phyloP scores from a whole-genome alignment of 1,139 yeast species.

The Geotrichum candidum region DNA sequence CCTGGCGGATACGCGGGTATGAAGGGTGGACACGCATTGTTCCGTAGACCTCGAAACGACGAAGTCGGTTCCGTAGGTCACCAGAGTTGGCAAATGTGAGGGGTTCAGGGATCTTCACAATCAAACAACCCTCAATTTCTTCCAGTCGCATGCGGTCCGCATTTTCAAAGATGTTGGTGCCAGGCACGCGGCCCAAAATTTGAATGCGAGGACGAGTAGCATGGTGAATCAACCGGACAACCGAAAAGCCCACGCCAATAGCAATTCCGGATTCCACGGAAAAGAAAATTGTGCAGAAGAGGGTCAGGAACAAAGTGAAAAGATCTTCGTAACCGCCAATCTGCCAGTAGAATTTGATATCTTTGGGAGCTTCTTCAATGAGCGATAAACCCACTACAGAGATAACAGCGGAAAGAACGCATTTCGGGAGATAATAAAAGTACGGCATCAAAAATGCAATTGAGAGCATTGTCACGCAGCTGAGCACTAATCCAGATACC shows the following conservation, averaged over 20 bases:
- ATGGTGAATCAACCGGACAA: slow-evolving; percentile 74
- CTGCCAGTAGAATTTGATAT: slow-evolving; percentile 64
- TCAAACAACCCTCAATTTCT: slow-evolving; percentile 78
- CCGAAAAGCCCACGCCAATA: slow-evolving; percentile 74
- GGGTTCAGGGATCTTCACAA: slow-evolving; percentile 88
- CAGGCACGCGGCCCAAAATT: slow-evolving; percentile 76
- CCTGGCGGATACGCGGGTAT: slow-evolving; percentile 50
- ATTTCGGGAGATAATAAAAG: slow-evolving; percentile 70
- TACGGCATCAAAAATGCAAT: slow-evolving; percentile 55
- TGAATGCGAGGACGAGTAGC: slow-evolving; percentile 87
- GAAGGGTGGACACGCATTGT: slow-evolving; percentile 84
- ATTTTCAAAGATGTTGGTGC: slow-evolving; percentile 67
- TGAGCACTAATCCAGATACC: slow-evolving; percentile 76
- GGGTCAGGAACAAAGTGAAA: slow-evolving; percentile 65
- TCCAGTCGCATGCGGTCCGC: slow-evolving; percentile 57
- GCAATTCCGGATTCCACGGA: slow-evolving; percentile 89
- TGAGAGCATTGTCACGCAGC: slow-evolving; percentile 61
- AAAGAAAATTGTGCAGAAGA: slow-evolving; percentile 65
- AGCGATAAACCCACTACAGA: slow-evolving; percentile 73
- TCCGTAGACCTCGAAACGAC: slow-evolving; percentile 78
- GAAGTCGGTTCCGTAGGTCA: slow-evolving; percentile 68
- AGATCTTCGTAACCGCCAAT: slow-evolving; percentile 76
- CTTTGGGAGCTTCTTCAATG: slow-evolving; percentile 83
- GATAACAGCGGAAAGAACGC: slow-evolving; percentile 76
- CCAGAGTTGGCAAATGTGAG: slow-evolving; percentile 86